Evolutionary conservation across 1,139 yeast genomes (phyloP).

Genomic region (Kodamaea alishanica): DNA sequence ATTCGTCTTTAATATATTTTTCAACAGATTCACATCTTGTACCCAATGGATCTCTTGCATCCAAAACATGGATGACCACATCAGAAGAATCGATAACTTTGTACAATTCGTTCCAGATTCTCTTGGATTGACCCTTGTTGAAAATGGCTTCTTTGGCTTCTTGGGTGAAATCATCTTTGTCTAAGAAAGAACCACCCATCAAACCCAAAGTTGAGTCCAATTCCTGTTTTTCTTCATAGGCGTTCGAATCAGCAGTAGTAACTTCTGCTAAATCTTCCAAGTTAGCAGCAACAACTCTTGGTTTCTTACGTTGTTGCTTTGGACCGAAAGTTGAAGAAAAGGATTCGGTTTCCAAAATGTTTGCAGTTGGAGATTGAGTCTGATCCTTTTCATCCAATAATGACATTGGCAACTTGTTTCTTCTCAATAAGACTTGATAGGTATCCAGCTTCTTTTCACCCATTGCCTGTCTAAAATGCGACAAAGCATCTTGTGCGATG

Average conservation of each 20-base stretch:
- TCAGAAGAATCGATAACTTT: constrained; percentile 97
- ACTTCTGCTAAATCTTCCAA: constrained; percentile 75
- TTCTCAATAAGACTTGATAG: constrained; percentile 79
- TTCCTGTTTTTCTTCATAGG: constrained; percentile 71
- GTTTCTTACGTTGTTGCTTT: constrained; percentile 89
- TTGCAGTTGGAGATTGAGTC: constrained; percentile 71
- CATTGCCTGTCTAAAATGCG: constrained; percentile 91
- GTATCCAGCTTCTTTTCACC: constrained; percentile 84
- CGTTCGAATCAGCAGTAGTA: constrained; percentile 56
- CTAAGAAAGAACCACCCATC: constrained; percentile 66
- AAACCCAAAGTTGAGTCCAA: constrained; percentile 71
- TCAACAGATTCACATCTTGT: constrained; percentile 93
- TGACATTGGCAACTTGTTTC: constrained; percentile 96
- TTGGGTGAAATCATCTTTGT: constrained; percentile 76
- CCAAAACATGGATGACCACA: constrained; percentile 92
- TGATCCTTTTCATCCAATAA: constrained; percentile 79
- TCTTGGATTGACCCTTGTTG: constrained; percentile 94
- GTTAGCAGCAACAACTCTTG: constrained; percentile 70
- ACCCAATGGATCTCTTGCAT: constrained; percentile 96
- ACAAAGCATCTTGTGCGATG: constrained; percentile 92
- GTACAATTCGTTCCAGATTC: constrained; percentile 97
- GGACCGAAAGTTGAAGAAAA: constrained; percentile 87
- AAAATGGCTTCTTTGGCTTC: constrained; percentile 95
- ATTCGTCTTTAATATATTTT: constrained; percentile 87
- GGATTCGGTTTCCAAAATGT: constrained; percentile 84